Evolutionary conservation across 768 basidiomycete species (phyloP).

Genomic region (Kwoniella shandongensis): DNA sequence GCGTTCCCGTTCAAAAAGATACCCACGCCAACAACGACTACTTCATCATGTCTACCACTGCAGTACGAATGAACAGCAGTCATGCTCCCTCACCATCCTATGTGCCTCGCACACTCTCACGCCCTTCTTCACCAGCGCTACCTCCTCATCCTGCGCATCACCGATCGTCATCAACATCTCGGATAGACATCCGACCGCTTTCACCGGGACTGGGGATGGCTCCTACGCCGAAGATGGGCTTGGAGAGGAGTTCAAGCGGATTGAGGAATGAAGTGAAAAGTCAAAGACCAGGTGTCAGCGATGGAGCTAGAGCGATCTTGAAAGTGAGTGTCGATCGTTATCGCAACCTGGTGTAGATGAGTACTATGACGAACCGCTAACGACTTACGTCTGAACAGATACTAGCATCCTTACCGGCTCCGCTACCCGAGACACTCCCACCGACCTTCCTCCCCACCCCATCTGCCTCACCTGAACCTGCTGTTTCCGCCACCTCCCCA

Average conservation of each 20-base stretch:
- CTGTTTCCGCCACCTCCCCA: slow-evolving; percentile 6
- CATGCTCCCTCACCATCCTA: slow-evolving; percentile 28
- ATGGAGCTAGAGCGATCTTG: slow-evolving; percentile 27
- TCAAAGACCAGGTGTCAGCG: slow-evolving; percentile 9
- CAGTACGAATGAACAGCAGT: slow-evolving; percentile 9
- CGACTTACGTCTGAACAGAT: slow-evolving; percentile 13
- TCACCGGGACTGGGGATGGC: slow-evolving; percentile 3
- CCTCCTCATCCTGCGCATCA: slow-evolving; percentile 13
- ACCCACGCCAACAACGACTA: not conserved
- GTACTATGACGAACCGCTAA: not conserved
- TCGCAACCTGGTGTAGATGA: too few species aligned
- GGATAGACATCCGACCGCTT: slow-evolving; percentile 8
- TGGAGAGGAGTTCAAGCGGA: slow-evolving; percentile 28
- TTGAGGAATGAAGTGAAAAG: slow-evolving; percentile 25
- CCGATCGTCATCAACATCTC: slow-evolving; percentile 22
- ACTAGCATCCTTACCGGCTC: slow-evolving; percentile 32
- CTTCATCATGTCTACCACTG: slow-evolving; percentile 24
- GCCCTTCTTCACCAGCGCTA: slow-evolving; percentile 15
- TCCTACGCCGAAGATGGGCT: slow-evolving; percentile 18
- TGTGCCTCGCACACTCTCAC: slow-evolving; percentile 17
- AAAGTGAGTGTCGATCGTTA: slow-evolving; percentile 22
- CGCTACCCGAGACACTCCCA: slow-evolving; percentile 36
- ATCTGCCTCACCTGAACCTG: slow-evolving; percentile 19
- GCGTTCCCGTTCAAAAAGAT: too few species aligned
- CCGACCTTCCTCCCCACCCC: slow-evolving; percentile 45